Base-by-base conservation (phyloP, 2,329 filamentous ascomycete species). In the Aspergillus pseudoglaucus region DNA sequence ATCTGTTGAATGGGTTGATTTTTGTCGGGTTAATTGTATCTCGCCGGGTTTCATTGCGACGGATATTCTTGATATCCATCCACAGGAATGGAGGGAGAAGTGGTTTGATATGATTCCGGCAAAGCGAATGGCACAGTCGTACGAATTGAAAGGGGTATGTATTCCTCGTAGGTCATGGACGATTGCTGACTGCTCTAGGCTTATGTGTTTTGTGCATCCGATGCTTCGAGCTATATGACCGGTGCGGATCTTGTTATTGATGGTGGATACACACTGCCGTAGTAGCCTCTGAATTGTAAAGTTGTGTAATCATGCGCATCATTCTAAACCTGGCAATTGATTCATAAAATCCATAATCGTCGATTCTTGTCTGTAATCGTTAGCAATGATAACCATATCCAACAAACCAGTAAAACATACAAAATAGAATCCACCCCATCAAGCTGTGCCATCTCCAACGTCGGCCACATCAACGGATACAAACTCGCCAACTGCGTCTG, bases 211-310 rank as follows among this genome's bases (percentile, higher is more conserved):
- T 64, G 71, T 18, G 73, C 74, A 9, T 71, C 66, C 10, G 70
- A 75, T 60, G 72, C 74, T 1, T 74, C 69, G 42, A 71, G 67
- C 42, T 76, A 75, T 48, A 75, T 74, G 65, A 75, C 73, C 9
- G 74, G 73, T 27, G 65, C 73, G 2, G 68, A 76, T 45, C 55
- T 76, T 12, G 59, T 76, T 22, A 70, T 76, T 47, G 74, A 76
- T 47, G 74, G 73, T 22, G 72, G 73, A 3, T 76, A 76, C 48
- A 73, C 69, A 6, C 45, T 65, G 8, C 62, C 60, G 23, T 65
- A 45, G 15, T 22, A 22, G 23, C 10, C 17, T 45, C 10, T 6
- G n/a, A 17, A 37, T 30, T 12, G 12, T 14, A 8, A 20, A 20
- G 3, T 10, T 23, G 1, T 25, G 44, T 25, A 40, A 18, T 37